phyloP scores from a whole-genome alignment of 2,329 filamentous ascomycete species.

The Didymella pomorum region DNA sequence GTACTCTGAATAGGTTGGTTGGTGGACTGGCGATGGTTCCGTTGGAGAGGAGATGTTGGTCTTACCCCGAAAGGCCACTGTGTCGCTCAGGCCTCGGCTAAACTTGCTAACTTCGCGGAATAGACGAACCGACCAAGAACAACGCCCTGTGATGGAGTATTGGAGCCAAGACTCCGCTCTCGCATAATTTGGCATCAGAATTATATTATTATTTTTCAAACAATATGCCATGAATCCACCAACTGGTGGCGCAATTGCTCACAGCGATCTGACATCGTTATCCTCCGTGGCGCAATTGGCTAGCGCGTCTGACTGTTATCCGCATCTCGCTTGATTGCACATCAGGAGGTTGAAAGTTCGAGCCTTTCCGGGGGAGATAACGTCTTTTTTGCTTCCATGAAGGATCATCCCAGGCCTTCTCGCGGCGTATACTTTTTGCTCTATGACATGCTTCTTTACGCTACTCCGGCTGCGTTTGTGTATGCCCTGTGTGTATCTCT shows the following conservation, averaged over 20 bases:
- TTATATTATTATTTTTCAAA: too few species aligned
- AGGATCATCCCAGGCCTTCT: neutral
- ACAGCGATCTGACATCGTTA: conserved; percentile 5
- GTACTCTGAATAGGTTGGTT: too few species aligned
- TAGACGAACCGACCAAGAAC: too few species aligned
- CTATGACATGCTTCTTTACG: neutral
- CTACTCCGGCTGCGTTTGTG: neutral
- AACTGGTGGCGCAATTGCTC: conserved; percentile 7
- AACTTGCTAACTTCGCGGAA: neutral
- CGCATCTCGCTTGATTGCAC: conserved; percentile 22
- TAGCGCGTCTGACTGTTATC: conserved; percentile 68
- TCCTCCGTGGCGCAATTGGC: conserved; percentile 57
- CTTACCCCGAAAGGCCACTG: neutral
- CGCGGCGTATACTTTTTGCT: neutral
- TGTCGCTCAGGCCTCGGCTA: neutral
- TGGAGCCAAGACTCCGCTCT: too few species aligned
- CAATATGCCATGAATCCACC: neutral
- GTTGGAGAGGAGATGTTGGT: neutral
- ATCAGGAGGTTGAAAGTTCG: conserved; percentile 28
- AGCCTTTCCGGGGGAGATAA: conserved; percentile 27
- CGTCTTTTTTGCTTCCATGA: conserved; percentile 4
- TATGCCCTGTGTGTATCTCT: too few species aligned
- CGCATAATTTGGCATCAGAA: too few species aligned
- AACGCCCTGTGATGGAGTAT: neutral
- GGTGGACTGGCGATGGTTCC: neutral